Conservation (phyloP, 208 protist species). For the Crithidia bombi region DNA sequence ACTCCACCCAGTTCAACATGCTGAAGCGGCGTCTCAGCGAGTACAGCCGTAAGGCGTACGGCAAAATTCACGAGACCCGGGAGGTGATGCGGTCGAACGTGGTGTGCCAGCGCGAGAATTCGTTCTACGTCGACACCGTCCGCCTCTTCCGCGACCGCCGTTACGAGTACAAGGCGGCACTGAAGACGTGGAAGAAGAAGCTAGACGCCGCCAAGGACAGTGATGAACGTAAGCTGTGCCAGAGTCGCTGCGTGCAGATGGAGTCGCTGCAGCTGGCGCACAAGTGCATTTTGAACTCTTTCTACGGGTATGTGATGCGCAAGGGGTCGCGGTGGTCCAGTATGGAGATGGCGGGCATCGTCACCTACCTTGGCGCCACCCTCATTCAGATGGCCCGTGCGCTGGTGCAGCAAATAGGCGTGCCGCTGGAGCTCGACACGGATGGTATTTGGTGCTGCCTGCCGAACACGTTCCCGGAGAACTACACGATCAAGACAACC, state of each 20-base stretch:
- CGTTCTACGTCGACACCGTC: slow-evolving; percentile 99
- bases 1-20: slow-evolving; percentile 92
- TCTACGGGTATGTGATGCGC: slow-evolving; percentile 99
- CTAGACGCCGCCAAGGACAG: slow-evolving; percentile 83
- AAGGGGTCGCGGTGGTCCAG: slow-evolving; percentile 98
- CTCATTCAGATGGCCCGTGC: slow-evolving; percentile 98
- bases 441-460: slow-evolving; percentile 99
- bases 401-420: slow-evolving; percentile 98
- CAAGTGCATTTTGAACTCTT: slow-evolving; percentile 99
- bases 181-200: slow-evolving; percentile 96
- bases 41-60: slow-evolving; percentile 98
- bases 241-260: slow-evolving; percentile 97
- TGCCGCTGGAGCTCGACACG: slow-evolving; percentile 99
- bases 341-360: slow-evolving; percentile 99
- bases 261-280: slow-evolving; percentile 99
- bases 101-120: slow-evolving; percentile 99
- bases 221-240: slow-evolving; percentile 88
- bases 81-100: slow-evolving; percentile 92
- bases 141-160: slow-evolving; percentile 98
- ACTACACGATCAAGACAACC: slow-evolving; percentile 91
- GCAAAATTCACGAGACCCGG: slow-evolving; percentile 95
- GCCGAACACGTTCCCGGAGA: slow-evolving; percentile 97
- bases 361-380: slow-evolving; percentile 97
- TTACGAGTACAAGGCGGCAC: slow-evolving; percentile 98
- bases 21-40: slow-evolving; percentile 96